Percentiles rank a stretch among this genome's conserved stretches.
Conservation (phyloP, 345 rosid species). For the Stellera chamaejasme region DNA sequence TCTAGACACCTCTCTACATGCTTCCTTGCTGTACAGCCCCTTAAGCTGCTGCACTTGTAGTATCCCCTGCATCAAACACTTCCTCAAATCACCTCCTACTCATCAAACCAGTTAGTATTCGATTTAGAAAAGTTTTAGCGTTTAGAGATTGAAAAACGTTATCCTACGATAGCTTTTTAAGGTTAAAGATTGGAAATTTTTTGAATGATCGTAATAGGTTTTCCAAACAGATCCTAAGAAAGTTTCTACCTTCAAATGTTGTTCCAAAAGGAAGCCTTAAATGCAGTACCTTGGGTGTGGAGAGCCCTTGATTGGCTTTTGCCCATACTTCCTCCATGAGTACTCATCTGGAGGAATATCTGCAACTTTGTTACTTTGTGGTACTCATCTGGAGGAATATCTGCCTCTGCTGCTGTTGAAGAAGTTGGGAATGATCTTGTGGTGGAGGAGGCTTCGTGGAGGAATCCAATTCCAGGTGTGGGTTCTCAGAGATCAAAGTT, state of each 20-base stretch:
- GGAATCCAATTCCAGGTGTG: slow-evolving; percentile 35
- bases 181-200: too few relatives aligned
- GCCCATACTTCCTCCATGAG: slow-evolving; percentile 86
- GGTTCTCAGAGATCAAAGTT: slow-evolving; percentile 33
- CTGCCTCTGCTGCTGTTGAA: slow-evolving; percentile 54
- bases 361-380: slow-evolving; percentile 76
- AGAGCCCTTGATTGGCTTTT: slow-evolving; percentile 79
- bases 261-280: not conserved
- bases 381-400: slow-evolving; percentile 80
- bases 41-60: slow-evolving; percentile 70
- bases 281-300: slow-evolving; percentile 62
- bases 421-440: slow-evolving; percentile 35
- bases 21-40: slow-evolving; percentile 88
- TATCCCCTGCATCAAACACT: slow-evolving; percentile 50
- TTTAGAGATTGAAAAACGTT: too few relatives aligned
- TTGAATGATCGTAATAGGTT: too few relatives aligned
- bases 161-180: too few relatives aligned
- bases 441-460: slow-evolving; percentile 25
- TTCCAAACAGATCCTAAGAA: too few relatives aligned
- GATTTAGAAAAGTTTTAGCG: not conserved
- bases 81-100: too few relatives aligned
- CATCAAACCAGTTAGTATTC: not conserved
- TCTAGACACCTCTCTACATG: slow-evolving; percentile 77
- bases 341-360: slow-evolving; percentile 85
- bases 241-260: too few relatives aligned